Percentiles rank a stretch among this genome's conserved stretches.
phyloP scores from a whole-genome alignment of 2,329 filamentous ascomycete species.

The Dichotomopilus funicola region DNA sequence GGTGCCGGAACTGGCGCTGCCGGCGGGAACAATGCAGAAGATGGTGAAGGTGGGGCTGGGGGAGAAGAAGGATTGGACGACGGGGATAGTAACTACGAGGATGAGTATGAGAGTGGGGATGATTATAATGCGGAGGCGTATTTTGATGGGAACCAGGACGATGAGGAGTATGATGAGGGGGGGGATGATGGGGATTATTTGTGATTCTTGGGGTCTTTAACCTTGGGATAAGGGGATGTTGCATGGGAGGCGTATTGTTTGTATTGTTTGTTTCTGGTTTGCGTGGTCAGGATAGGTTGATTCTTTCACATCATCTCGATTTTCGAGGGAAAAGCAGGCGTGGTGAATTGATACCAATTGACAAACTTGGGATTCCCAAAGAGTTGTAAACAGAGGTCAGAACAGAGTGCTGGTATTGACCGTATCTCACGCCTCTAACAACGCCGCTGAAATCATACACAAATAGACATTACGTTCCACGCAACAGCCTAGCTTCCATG shows the following conservation, averaged over 20 bases:
- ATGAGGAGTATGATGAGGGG: constrained; percentile 46
- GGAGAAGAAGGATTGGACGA: constrained; percentile 25
- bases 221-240: constrained; percentile 43
- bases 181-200: constrained; percentile 40
- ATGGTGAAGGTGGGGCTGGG: constrained; percentile 41
- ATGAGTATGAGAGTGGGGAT: constrained; percentile 46
- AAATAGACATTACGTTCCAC: neutral
- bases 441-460: neutral
- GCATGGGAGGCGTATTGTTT: constrained; percentile 36
- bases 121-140: constrained; percentile 57
- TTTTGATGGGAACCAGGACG: constrained; percentile 52
- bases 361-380: no score
- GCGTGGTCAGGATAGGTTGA: neutral
- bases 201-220: neutral
- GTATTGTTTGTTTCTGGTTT: neutral
- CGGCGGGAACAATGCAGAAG: constrained; percentile 33
- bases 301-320: neutral
- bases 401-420: no score
- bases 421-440: neutral
- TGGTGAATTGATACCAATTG: constrained; percentile 13
- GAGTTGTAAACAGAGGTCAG: no score
- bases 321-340: neutral
- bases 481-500: constrained; percentile 19
- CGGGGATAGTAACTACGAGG: constrained; percentile 46
- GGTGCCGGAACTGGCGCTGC: no score